phyloP scores from a whole-genome alignment of 805 yeast genomes.

The Ogataea naganishii region DNA sequence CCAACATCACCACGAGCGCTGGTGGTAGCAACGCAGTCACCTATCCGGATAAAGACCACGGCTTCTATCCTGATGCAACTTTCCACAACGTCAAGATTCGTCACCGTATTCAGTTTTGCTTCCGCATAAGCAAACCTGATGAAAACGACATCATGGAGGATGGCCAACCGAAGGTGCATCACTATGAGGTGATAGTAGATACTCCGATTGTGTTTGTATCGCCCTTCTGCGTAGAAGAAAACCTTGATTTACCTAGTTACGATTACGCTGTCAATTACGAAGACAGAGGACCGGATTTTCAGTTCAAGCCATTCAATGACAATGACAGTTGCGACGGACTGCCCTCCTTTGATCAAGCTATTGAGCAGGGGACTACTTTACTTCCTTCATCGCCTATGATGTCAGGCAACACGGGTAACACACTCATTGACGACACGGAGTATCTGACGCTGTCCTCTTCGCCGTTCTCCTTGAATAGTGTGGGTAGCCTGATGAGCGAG shows the following conservation, averaged over 20 bases:
- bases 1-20: neutral
- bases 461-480: constrained; percentile 28
- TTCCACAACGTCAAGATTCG: constrained; percentile 53
- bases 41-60: constrained; percentile 4
- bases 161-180: constrained; percentile 44
- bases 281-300: constrained; percentile 5
- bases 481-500: constrained; percentile 18
- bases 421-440: constrained; percentile 19
- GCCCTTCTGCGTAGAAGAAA: constrained; percentile 23
- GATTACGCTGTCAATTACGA: constrained; percentile 18
- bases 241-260: constrained; percentile 31
- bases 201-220: constrained; percentile 59
- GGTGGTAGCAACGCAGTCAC: too few relatives aligned
- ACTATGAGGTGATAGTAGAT: constrained; percentile 74
- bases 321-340: constrained; percentile 18
- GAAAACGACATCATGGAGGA: constrained; percentile 23
- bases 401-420: constrained; percentile 10
- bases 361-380: too few relatives aligned
- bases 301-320: constrained; percentile 6
- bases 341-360: constrained; percentile 64
- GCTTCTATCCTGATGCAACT: constrained; percentile 55
- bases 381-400: constrained; percentile 37
- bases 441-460: constrained; percentile 29
- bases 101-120: constrained; percentile 63
- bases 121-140: constrained; percentile 59